These are phyloP conservation scores for Viola odorata DNA, from an alignment of 345 rosid genomes.

Conservation along the genomic window DNA sequence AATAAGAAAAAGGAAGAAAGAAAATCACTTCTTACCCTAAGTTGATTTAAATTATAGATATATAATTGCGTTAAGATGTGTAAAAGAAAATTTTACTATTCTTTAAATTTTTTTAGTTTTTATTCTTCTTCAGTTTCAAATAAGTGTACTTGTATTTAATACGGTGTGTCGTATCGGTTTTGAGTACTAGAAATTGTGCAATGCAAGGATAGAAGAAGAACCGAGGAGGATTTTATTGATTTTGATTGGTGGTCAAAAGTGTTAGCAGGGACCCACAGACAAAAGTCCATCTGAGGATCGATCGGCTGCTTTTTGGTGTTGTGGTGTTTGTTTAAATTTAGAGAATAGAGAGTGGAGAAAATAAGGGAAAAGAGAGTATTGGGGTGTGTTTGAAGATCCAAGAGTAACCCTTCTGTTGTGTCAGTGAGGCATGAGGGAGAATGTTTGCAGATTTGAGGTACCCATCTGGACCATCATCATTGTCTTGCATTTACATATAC, in stretches of 20 bases:
- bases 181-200: neutral
- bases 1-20: slow-evolving; percentile 28
- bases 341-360: neutral
- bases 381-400: slow-evolving; percentile 35
- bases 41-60: too few species aligned
- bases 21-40: too few species aligned
- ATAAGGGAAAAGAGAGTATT: neutral
- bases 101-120: too few species aligned
- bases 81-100: too few species aligned
- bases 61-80: too few species aligned
- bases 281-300: slow-evolving; percentile 21
- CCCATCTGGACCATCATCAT: too few species aligned
- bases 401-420: slow-evolving; percentile 15
- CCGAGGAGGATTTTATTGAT: neutral
- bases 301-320: slow-evolving; percentile 16
- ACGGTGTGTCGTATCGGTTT: neutral
- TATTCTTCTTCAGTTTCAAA: neutral
- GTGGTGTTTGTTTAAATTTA: too few species aligned
- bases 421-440: slow-evolving; percentile 35
- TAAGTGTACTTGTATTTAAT: neutral
- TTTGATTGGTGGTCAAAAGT: slow-evolving; percentile 39
- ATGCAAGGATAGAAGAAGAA: neutral
- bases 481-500: neutral
- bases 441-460: slow-evolving; percentile 18
- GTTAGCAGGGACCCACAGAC: slow-evolving; percentile 24